phyloP scores from a whole-genome alignment of 345 rosid genomes.

The Eucalyptus decipiens region DNA sequence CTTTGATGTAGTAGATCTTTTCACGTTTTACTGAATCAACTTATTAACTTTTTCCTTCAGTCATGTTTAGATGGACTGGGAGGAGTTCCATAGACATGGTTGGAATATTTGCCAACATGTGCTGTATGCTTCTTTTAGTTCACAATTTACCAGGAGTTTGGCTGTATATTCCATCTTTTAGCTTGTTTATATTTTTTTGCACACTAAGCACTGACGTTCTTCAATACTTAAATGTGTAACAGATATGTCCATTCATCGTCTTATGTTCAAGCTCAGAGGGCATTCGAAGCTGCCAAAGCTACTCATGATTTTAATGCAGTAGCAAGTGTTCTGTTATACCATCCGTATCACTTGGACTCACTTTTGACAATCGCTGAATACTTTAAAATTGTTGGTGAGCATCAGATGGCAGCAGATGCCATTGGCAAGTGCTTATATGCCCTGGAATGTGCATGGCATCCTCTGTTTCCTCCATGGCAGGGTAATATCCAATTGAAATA shows the following conservation, averaged over 20 bases:
- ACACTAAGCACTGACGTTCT: not conserved
- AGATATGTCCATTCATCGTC: slow-evolving; percentile 53
- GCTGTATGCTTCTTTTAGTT: not conserved
- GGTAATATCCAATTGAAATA: slow-evolving; percentile 69
- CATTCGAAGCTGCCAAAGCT: slow-evolving; percentile 80
- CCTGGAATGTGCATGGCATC: slow-evolving; percentile 87
- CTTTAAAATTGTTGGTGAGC: slow-evolving; percentile 73
- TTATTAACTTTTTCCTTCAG: not conserved
- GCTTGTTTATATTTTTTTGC: not conserved
- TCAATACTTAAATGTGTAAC: not conserved
- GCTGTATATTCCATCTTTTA: not conserved
- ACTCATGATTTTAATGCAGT: slow-evolving; percentile 76
- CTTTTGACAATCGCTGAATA: slow-evolving; percentile 88
- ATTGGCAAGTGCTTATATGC: slow-evolving; percentile 73
- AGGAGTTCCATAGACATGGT: not conserved
- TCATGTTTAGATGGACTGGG: not conserved
- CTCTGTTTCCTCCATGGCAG: slow-evolving; percentile 62
- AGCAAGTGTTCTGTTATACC: slow-evolving; percentile 44
- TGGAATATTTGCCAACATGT: not conserved
- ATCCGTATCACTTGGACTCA: slow-evolving; percentile 91
- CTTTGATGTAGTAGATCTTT: not conserved
- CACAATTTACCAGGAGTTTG: not conserved
- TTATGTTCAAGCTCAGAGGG: slow-evolving; percentile 60
- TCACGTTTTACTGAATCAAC: not conserved
- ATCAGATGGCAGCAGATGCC: slow-evolving; percentile 81